A percentile compares a stretch with the other conserved stretches of the same genome.
These are phyloP conservation scores for Sugiyamaella pinicola DNA, from an alignment of 1,139 yeast genomes.

Conservation along the genomic window DNA sequence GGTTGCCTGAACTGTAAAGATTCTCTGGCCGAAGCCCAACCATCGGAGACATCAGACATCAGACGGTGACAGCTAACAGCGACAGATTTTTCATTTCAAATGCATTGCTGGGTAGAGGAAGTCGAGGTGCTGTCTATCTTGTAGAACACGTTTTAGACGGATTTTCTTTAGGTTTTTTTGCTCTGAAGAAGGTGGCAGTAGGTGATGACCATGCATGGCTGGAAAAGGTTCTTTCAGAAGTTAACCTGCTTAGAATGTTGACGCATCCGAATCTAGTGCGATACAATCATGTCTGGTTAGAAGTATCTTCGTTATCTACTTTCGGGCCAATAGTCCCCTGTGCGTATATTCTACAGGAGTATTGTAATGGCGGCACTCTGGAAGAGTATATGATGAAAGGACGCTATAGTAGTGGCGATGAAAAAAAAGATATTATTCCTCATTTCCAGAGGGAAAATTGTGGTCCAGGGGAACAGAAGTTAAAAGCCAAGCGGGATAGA, in stretches of 20 bases:
- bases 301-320: constrained; percentile 62
- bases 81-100: constrained; percentile 60
- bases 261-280: constrained; percentile 68
- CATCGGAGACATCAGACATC: too few species aligned
- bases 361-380: constrained; percentile 84
- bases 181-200: constrained; percentile 79
- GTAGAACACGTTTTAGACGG: constrained; percentile 79
- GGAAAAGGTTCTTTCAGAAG: constrained; percentile 73
- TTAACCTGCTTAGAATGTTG: constrained; percentile 58
- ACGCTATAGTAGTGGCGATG: constrained; percentile 10
- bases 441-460: constrained; percentile 14
- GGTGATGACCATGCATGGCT: constrained; percentile 73
- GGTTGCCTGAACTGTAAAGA: too few species aligned
- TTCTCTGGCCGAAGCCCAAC: too few species aligned
- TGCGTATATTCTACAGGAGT: constrained; percentile 80
- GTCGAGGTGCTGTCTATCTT: constrained; percentile 79
- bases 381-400: constrained; percentile 56
- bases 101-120: constrained; percentile 69
- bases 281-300: constrained; percentile 92
- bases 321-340: constrained; percentile 72
- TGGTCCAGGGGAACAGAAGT: not conserved
- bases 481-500: constrained; percentile 22
- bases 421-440: constrained; percentile 8
- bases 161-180: constrained; percentile 73
- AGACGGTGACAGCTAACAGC: constrained; percentile 42